Evolutionary conservation across 2,329 filamentous ascomycete species (phyloP), one percentile per base, ranked within the genome.

Genomic region (Fusarium napiforme): DNA sequence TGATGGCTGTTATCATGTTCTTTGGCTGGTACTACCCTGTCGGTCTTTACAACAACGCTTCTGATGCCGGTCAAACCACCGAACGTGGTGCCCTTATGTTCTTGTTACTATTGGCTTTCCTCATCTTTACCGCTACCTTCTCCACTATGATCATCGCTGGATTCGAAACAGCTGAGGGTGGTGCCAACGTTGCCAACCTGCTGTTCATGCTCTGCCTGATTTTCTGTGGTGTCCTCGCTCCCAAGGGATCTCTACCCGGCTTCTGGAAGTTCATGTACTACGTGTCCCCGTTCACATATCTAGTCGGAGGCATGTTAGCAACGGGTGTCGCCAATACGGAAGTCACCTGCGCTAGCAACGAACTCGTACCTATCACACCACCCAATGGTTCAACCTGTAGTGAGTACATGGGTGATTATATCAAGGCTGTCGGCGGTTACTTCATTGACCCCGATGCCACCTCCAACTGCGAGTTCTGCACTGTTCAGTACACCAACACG

Each of bases 11-110:
- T n/a, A 83, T 97, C 73, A 92, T 95, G 84, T 97, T 87, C 85
- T 87, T 94, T 78, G 91, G 87, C 80, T 96, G 93, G 89, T 97
- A 97, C 85, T 97, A 95, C 80, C 93, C 94, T 3, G 89, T 97
- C 61, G 93, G 93, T 4, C 87, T 96, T 15, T 90, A 94, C 81
- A 82, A 84, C 67, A 95, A 96, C 78, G 93, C 93, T 4, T 83
- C 86, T 21, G 85, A 85, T 2, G 89, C 90, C 8, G 87, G 87
- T 68, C 84, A 90, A 71, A 88, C 92, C 2, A 79, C 87, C 9
- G 90, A 94, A 77, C 93, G 94, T 36, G 93, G 93, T 15, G 92
- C 85, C 2, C 88, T 96, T 28, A 93, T 96, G 88, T 95, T 95
- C 85, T 85, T 97, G 32, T 90, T 94, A 75, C 85, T 95, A 45